Evolutionary conservation across 2,329 filamentous ascomycete species (phyloP), one percentile per base, ranked within the genome.

Genomic region (Beauveria scarabaeidicola): DNA sequence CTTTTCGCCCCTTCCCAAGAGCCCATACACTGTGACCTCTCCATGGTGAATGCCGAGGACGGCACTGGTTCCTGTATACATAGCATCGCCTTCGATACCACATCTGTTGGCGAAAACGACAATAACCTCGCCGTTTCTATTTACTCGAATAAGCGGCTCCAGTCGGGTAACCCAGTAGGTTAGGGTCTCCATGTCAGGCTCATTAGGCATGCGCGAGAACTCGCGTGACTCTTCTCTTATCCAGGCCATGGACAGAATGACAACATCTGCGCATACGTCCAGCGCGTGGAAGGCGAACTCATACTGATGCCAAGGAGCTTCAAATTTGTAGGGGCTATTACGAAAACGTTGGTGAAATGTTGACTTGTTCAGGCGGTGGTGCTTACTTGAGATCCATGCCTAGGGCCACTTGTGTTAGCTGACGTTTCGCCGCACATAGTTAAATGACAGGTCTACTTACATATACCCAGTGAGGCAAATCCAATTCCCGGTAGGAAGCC

Each of bases 181-280:
- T 7, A 93, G 69, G 0, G 88, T 91, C 25, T 89, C 83, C 73
- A 89, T 79, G 64, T 92, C 89, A 0, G 89, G 87, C 53, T 85
- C 81, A 0, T 78, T 69, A 0, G 81, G 81, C 64, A 64, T 74
- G 32, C 64, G 77, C 60, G 66, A 83, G 68, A 75, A 84, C 9
- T 61, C 61, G 19, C 66, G 76, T 1, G 71, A 77, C 66, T 76
- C 79, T 62, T 77, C 83, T 59, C 70, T 76, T 1, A 88, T 90
- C 89, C 89, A 93, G 0, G 90, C 88, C 89, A 93, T 93, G 6
- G 82, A 83, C 0, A 93, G 65, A 40, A 91, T 81, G 1, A 90
- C 83, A 0, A 92, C 63, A 15, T 84, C 83, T 0, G 86, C 81
- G 0, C 78, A 67, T 0, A 74, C 72, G 1, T 82, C 73, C 0